These are phyloP conservation scores for Micromonas pusilla DNA, from an alignment of 139 green algal species.

Conservation along the genomic window DNA sequence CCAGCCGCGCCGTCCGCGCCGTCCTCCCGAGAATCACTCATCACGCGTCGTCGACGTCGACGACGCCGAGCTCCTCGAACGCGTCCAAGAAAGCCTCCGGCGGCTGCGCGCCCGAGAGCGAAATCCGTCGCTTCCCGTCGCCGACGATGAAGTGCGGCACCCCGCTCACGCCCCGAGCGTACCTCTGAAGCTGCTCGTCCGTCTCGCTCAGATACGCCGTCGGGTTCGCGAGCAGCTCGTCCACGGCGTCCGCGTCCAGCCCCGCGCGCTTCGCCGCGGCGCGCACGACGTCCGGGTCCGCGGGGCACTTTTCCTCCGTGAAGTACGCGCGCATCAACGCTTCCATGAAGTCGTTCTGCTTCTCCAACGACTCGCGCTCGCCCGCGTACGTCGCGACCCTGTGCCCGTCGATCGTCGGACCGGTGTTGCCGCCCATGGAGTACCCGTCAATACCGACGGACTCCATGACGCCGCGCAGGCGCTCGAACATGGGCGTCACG, in stretches of 20 bases:
- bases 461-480: conserved; percentile 31
- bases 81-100: conserved; percentile 41
- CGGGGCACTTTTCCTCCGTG: conserved; percentile 37
- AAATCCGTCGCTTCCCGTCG: conserved; percentile 30
- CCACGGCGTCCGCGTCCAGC: conserved; percentile 31
- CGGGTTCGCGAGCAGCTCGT: conserved; percentile 39
- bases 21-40: no score
- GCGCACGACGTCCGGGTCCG: conserved; percentile 41
- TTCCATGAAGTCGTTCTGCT: conserved; percentile 58
- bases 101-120: conserved; percentile 46
- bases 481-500: conserved; percentile 41
- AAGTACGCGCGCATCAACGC: conserved; percentile 58
- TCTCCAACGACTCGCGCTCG: conserved; percentile 3
- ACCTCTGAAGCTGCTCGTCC: conserved; percentile 3
- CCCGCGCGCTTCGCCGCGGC: conserved; percentile 42
- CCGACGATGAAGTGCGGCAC: conserved; percentile 52
- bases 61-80: conserved; percentile 9
- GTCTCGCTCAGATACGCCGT: conserved; percentile 22
- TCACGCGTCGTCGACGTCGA: not conserved
- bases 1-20: no score
- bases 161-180: conserved; percentile 38
- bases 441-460: conserved; percentile 35
- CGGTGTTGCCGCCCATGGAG: conserved; percentile 32
- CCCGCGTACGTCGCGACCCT: conserved; percentile 38
- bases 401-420: conserved; percentile 57